A percentile compares a stretch with the other conserved stretches of the same genome.
phyloP scores from a whole-genome alignment of 1,284 basidiomycete species.

The Malassezia slooffiae region DNA sequence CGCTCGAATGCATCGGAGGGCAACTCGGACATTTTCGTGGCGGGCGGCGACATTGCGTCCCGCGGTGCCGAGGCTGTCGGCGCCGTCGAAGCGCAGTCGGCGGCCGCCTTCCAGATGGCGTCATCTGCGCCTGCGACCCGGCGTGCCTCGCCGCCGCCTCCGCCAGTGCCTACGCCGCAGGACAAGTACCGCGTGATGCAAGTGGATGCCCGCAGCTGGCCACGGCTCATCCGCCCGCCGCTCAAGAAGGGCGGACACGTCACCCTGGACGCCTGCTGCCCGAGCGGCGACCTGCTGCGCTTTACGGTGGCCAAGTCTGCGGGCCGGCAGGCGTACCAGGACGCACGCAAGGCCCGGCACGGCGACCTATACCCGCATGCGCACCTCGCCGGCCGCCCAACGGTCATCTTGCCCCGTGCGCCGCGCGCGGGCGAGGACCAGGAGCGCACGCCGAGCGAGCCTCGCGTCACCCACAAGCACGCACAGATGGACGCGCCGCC shows the following conservation, averaged over 20 bases:
- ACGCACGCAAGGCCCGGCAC: slow-evolving; percentile 83
- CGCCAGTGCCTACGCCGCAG: too few species aligned
- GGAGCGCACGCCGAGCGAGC: too few species aligned
- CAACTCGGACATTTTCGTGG: too few species aligned
- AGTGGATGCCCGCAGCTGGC: slow-evolving; percentile 55
- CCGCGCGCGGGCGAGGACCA: too few species aligned
- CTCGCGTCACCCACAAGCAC: too few species aligned
- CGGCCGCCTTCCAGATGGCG: neutral
- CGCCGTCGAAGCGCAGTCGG: neutral
- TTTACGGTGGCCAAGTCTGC: slow-evolving; percentile 81
- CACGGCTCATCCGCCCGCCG: slow-evolving; percentile 77
- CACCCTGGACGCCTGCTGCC: slow-evolving; percentile 76
- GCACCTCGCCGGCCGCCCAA: neutral
- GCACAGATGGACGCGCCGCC: too few species aligned
- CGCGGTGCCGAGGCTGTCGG: slow-evolving; percentile 18
- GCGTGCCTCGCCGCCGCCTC: too few species aligned
- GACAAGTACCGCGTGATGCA: slow-evolving; percentile 22
- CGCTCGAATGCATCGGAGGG: too few species aligned
- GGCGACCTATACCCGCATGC: slow-evolving; percentile 85
- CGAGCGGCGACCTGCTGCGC: slow-evolving; percentile 74
- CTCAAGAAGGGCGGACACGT: slow-evolving; percentile 86
- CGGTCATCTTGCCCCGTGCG: neutral
- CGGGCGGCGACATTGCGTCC: too few species aligned
- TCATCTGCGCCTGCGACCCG: too few species aligned
- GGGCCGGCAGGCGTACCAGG: slow-evolving; percentile 86